A percentile compares a stretch with the other conserved stretches of the same genome.
Evolutionary conservation across 805 yeast species (phyloP).

Genomic region (Wilhelminamyces savonicus): DNA sequence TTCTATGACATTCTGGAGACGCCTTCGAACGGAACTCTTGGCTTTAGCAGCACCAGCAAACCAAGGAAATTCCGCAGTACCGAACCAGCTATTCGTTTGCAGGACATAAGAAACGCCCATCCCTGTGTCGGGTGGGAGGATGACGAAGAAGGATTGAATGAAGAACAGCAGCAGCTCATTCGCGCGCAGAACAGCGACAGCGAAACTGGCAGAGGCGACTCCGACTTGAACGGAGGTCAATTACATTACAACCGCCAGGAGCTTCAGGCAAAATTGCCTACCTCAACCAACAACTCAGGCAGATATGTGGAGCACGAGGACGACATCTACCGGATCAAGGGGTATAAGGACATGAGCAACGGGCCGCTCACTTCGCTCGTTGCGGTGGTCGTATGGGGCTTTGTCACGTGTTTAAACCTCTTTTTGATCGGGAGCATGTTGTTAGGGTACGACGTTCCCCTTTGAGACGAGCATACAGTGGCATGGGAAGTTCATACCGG

Average conservation of each 20-base stretch:
- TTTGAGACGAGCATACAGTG: too few species aligned
- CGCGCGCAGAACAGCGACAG: constrained; percentile 5
- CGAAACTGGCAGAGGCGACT: neutral
- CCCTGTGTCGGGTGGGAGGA: constrained; percentile 40
- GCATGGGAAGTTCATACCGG: too few species aligned
- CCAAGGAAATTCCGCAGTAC: constrained; percentile 21
- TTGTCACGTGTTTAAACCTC: constrained; percentile 64
- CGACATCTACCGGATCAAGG: constrained; percentile 19
- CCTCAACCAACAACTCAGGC: neutral
- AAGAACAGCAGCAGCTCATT: constrained; percentile 13
- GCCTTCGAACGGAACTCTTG: too few species aligned
- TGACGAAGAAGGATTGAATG: constrained; percentile 15
- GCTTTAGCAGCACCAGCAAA: too few species aligned
- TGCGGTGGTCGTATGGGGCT: constrained; percentile 62
- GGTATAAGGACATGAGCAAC: constrained; percentile 64
- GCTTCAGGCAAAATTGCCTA: neutral
- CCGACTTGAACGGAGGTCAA: neutral
- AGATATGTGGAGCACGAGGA: constrained; percentile 9
- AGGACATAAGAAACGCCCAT: constrained; percentile 32
- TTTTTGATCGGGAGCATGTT: constrained; percentile 54
- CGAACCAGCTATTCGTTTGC: constrained; percentile 36
- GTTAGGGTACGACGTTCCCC: constrained; percentile 47
- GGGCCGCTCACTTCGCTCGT: constrained; percentile 45
- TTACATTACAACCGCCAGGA: neutral
- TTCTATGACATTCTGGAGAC: neutral